Conservation (phyloP, 768 basidiomycete genomes). For the Sporobolomyces pararoseus region DNA sequence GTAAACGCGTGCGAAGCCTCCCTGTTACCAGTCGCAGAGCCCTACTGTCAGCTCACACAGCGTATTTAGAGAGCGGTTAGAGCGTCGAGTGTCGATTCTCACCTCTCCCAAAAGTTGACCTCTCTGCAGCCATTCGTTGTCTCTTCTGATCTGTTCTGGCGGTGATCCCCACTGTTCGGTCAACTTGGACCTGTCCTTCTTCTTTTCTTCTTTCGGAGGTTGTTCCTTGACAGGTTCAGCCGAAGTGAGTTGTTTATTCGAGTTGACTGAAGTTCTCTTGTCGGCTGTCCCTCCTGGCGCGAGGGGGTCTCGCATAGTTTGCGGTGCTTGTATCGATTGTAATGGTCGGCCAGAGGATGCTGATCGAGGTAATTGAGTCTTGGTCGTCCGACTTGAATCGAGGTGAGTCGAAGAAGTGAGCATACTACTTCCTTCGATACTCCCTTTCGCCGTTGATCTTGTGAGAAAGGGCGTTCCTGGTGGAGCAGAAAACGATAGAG, state of each 20-base stretch:
- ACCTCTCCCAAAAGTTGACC: slow-evolving; percentile 45
- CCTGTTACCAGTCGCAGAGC: slow-evolving; percentile 53
- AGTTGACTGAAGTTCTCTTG: background rate
- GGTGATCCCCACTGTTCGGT: slow-evolving; percentile 44
- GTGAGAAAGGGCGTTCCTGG: too few relatives aligned
- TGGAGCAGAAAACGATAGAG: too few relatives aligned
- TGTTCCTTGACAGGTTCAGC: background rate
- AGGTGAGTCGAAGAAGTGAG: too few relatives aligned
- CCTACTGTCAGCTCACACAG: background rate
- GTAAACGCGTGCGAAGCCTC: slow-evolving; percentile 95
- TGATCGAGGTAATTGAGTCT: slow-evolving; percentile 2
- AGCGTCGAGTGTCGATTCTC: background rate
- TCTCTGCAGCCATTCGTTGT: slow-evolving; percentile 35
- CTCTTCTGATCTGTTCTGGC: slow-evolving; percentile 34
- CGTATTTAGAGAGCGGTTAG: background rate
- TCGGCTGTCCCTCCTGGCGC: too few relatives aligned
- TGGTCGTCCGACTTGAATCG: background rate
- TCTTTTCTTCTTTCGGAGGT: background rate
- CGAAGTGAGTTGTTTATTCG: background rate
- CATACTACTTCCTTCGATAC: too few relatives aligned
- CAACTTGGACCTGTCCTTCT: slow-evolving; percentile 38
- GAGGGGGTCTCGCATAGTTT: background rate
- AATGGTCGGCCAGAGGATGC: slow-evolving; percentile 1
- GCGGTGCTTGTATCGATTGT: slow-evolving; percentile 2
- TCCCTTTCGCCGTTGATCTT: too few relatives aligned